phyloP scores from a whole-genome alignment of 2,329 filamentous ascomycete genomes.

The Diaporthe humulicola region DNA sequence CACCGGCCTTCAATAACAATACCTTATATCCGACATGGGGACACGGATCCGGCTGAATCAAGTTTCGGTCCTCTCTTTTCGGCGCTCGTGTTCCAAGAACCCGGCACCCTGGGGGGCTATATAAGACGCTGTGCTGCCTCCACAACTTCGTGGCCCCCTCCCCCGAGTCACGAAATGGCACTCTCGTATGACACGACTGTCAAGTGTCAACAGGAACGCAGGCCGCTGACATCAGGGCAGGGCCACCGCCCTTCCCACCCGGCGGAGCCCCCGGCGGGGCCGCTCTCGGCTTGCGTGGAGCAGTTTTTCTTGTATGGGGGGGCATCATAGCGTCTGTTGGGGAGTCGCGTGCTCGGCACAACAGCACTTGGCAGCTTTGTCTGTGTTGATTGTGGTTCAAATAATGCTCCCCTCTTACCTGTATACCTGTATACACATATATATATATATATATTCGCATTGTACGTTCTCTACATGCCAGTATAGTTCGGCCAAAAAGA shows the following conservation, averaged over 20 bases:
- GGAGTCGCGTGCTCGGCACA: background rate
- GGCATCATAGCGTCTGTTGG: background rate
- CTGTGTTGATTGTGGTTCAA: no score
- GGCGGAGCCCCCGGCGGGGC: conserved; percentile 1
- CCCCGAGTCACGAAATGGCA: conserved; percentile 18
- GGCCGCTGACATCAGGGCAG: background rate
- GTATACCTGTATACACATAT: no score
- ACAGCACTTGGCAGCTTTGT: no score
- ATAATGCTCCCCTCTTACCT: no score
- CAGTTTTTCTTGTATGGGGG: background rate
- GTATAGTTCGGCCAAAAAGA: background rate
- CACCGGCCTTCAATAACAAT: background rate
- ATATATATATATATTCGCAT: no score
- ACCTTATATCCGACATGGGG: background rate
- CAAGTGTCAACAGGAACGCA: conserved; percentile 4
- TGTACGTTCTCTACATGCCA: no score
- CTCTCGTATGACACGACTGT: conserved; percentile 14
- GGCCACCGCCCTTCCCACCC: background rate
- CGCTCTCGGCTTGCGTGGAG: background rate
- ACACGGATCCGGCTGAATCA: conserved; percentile 1
- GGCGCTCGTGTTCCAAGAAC: conserved; percentile 9
- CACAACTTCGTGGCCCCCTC: background rate
- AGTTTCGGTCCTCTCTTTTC: background rate
- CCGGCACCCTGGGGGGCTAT: background rate
- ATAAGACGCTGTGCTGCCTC: conserved; percentile 4